A percentile compares a stretch with the other conserved stretches of the same genome.
Conservation (phyloP, 2,329 filamentous ascomycete genomes). For the Beauveria rudraprayagi region DNA sequence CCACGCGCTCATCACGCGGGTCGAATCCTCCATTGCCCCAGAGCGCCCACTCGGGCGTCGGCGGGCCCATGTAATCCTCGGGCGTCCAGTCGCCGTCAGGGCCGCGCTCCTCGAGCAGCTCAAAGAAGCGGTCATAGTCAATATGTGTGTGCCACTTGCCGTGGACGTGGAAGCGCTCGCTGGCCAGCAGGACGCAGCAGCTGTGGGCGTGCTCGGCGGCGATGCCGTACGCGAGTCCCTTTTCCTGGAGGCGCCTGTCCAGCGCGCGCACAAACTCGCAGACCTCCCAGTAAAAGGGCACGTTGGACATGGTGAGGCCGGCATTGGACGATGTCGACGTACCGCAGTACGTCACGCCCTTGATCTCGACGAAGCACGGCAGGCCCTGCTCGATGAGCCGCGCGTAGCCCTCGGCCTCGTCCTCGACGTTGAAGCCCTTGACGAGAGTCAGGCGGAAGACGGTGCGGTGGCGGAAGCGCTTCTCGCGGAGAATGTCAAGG, state of each 20-base stretch:
- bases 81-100: constrained; percentile 65
- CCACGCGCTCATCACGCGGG: constrained; percentile 78
- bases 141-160: constrained; percentile 88
- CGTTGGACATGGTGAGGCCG: constrained; percentile 92
- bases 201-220: constrained; percentile 92
- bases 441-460: constrained; percentile 93
- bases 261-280: constrained; percentile 72
- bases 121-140: constrained; percentile 83
- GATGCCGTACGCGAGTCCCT: constrained; percentile 78
- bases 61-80: constrained; percentile 80
- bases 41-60: constrained; percentile 87
- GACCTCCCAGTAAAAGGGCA: constrained; percentile 92
- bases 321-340: constrained; percentile 77
- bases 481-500: constrained; percentile 78
- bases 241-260: constrained; percentile 56
- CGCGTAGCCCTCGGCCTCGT: constrained; percentile 85
- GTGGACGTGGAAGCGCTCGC: constrained; percentile 65
- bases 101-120: constrained; percentile 63
- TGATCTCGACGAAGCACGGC: constrained; percentile 90
- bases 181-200: constrained; percentile 84
- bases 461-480: constrained; percentile 78
- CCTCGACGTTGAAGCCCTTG: constrained; percentile 96
- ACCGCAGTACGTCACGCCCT: constrained; percentile 94
- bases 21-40: constrained; percentile 96
- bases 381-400: constrained; percentile 78